These are phyloP conservation scores for Collybiopsis luxurians DNA, from an alignment of 768 basidiomycete species.

Conservation along the genomic window DNA sequence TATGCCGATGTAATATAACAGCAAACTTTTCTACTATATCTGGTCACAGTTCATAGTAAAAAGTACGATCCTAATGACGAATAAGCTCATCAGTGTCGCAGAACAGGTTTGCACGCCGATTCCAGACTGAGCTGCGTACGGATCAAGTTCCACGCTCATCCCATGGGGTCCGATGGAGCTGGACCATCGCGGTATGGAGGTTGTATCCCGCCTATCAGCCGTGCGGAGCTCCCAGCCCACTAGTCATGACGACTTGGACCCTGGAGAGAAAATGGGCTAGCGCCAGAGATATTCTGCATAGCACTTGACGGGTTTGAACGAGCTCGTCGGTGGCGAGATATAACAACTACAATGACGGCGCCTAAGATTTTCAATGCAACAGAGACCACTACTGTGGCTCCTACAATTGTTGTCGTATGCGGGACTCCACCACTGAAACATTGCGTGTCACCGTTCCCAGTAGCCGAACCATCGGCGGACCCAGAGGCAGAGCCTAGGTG, in stretches of 20 bases:
- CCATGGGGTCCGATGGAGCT: constrained; percentile 7
- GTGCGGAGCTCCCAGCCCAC: constrained; percentile 53
- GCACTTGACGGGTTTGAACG: constrained; percentile 25
- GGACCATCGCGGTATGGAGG: constrained; percentile 16
- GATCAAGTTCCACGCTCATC: constrained; percentile 35
- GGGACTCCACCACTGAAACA: constrained; percentile 13
- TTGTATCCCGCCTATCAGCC: background rate
- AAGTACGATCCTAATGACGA: no score
- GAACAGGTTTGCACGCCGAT: constrained; percentile 24
- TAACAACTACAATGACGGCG: constrained; percentile 49
- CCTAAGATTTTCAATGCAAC: constrained; percentile 50
- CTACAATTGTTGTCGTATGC: constrained; percentile 44
- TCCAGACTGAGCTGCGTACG: constrained; percentile 24
- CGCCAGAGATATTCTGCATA: constrained; percentile 53
- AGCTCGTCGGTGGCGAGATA: constrained; percentile 49
- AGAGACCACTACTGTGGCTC: constrained; percentile 48
- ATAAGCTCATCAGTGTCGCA: no score
- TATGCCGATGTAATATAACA: no score
- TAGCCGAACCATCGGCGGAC: constrained; percentile 23
- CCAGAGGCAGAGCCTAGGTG: constrained; percentile 43
- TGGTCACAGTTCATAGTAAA: no score
- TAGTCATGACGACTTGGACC: constrained; percentile 50
- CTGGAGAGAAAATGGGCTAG: constrained; percentile 71
- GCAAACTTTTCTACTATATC: no score
- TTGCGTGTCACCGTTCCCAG: background rate